Base-by-base conservation (phyloP, 345 rosid species). In the Boechera divaricarpa region DNA sequence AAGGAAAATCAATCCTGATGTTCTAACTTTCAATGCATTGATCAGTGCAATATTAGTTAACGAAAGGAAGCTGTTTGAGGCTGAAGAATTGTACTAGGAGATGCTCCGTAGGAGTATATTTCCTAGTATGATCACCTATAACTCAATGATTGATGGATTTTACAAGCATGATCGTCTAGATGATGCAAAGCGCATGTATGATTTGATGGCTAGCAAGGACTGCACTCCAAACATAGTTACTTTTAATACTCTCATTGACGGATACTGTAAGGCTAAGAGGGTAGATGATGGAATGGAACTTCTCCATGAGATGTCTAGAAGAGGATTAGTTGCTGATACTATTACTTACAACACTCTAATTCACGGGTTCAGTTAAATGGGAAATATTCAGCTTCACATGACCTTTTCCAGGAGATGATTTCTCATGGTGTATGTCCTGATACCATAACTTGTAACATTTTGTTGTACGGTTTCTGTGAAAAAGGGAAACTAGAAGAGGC, bases 1-100 rank as follows among this genome's bases (percentile, higher is more conserved):
- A 33, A 65, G 69, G 54, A 4, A 82, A 52, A 78, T 68, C 60
- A 53, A 75, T 72, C 73, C 69, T 31, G 26, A 72, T 67, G 11
- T 29, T 49, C 6, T 67, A 9, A 67, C 42, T 10, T 67, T 45
- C 16, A 47, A 0, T 6, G 3, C 31, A 67, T 21, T 67, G 15
- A 45, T 67, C 42, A 10, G 18, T 16, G 71, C 65, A 36, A 18
- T 18, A 38, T 60, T 10, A 0, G 45, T 21, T 31, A 60, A 36
- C 2, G 31, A 61, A 18, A 48, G 31, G 10, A 61, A 9, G 65
- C 5, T 61, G 0, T 0, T 3, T 61, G 16, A 36, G 47, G 47
- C 47, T 5, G 33, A 6, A 11, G n/a, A 58, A 33, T 58, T 47
- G 4, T 16, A 4, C 2, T 1, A 9, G 5, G 63, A 58, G 28